A percentile compares a stretch with the other conserved stretches of the same genome.
These are phyloP conservation scores for Mikania micrantha DNA, from an alignment of 129 eudicot genomes.

Conservation along the genomic window DNA sequence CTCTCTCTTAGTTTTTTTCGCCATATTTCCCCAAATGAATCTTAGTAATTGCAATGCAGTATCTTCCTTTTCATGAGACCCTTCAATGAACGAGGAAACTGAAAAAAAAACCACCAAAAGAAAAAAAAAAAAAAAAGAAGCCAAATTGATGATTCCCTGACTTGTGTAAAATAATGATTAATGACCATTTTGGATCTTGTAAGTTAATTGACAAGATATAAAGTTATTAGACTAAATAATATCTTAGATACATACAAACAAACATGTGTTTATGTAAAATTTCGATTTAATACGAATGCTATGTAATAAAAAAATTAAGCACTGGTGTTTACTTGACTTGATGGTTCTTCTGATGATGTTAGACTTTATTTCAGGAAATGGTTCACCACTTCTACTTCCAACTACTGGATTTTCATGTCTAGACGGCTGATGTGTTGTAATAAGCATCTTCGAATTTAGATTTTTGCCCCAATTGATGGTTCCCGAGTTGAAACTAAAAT, in stretches of 20 bases:
- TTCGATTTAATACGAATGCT: not conserved
- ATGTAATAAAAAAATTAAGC: not conserved
- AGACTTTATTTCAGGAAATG: conserved; percentile 7
- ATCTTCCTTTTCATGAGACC: not conserved
- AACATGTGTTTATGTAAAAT: not conserved
- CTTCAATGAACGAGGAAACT: not conserved
- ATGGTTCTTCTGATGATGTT: not conserved
- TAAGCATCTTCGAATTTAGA: not conserved
- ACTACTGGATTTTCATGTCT: not conserved
- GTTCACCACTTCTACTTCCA: conserved; percentile 7
- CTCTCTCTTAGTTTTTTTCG: not conserved
- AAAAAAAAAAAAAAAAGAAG: not conserved
- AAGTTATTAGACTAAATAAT: no score
- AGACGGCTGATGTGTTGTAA: not conserved
- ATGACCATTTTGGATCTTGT: no score
- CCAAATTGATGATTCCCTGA: not conserved
- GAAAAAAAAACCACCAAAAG: not conserved
- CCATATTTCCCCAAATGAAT: conserved; percentile 6
- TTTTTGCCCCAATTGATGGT: not conserved
- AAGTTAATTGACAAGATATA: no score
- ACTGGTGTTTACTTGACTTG: conserved; percentile 5
- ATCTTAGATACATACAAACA: not conserved
- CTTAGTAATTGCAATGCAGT: conserved; percentile 12
- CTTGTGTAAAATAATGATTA: no score
- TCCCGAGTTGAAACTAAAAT: not conserved